Conservation (phyloP, 306 rosid genomes). For the Cotoneaster glaucophyllus region DNA sequence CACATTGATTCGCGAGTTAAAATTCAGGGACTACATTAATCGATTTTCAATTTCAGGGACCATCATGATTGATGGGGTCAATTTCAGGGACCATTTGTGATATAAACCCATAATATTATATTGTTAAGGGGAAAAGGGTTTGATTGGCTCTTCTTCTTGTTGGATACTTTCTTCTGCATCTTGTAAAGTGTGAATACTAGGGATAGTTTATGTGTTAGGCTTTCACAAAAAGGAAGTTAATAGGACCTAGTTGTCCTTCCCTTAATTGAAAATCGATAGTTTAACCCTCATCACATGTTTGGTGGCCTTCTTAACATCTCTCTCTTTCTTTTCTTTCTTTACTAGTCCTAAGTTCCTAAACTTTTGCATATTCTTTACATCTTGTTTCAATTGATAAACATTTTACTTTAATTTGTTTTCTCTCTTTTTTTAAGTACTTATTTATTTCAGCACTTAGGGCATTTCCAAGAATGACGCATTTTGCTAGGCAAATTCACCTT, state of each 20-base stretch:
- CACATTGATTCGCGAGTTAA: too few species aligned
- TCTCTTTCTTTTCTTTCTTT: neutral
- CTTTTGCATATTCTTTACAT: neutral
- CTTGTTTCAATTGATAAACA: neutral
- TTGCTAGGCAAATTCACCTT: too few species aligned
- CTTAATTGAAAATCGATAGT: neutral
- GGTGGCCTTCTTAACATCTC: neutral
- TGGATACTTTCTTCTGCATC: neutral
- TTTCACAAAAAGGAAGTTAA: neutral
- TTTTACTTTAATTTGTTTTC: neutral
- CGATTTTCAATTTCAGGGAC: too few species aligned
- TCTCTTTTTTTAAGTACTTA: neutral
- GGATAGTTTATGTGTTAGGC: neutral
- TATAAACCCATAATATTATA: too few species aligned
- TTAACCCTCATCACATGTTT: neutral
- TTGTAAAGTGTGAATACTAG: neutral
- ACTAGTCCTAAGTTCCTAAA: neutral
- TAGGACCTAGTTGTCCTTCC: neutral
- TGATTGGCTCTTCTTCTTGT: neutral
- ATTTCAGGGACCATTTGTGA: too few species aligned
- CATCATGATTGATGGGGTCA: too few species aligned
- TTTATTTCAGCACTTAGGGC: neutral
- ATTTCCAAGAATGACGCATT: too few species aligned
- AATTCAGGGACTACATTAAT: too few species aligned
- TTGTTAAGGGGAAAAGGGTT: neutral